phyloP scores from a whole-genome alignment of 805 yeast genomes.

The Sugiyamaella americana region DNA sequence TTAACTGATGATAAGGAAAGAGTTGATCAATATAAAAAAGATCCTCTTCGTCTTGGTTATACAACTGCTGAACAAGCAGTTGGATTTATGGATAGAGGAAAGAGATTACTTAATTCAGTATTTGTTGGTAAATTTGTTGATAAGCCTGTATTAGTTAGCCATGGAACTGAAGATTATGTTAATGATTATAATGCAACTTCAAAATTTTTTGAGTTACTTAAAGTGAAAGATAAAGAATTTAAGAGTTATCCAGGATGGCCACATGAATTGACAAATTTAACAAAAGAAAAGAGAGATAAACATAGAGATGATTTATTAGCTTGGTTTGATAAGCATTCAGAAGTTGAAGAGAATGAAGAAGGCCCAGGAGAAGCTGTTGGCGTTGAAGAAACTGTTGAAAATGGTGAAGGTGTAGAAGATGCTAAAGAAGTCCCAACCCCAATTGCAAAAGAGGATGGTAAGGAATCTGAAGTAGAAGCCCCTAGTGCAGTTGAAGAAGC shows the following conservation, averaged over 20 bases:
- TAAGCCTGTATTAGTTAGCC: constrained; percentile 31
- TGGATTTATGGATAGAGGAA: constrained; percentile 34
- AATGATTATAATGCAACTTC: constrained; percentile 16
- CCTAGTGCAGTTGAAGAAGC: background rate
- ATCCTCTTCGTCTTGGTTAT: constrained; percentile 25
- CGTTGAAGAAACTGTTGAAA: constrained; percentile 3
- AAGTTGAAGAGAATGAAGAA: constrained; percentile 8
- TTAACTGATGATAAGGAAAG: constrained; percentile 27
- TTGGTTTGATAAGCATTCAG: constrained; percentile 20
- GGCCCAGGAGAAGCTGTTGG: background rate
- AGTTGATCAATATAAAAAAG: constrained; percentile 21
- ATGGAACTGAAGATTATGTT: constrained; percentile 28
- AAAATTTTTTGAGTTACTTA: constrained; percentile 20
- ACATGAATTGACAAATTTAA: constrained; percentile 20
- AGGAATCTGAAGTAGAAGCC: constrained; percentile 5
- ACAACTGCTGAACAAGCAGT: constrained; percentile 29
- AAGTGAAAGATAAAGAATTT: constrained; percentile 21
- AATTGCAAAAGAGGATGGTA: too few species aligned
- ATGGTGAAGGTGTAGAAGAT: constrained; percentile 4
- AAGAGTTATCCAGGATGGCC: constrained; percentile 19
- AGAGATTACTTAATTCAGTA: constrained; percentile 26
- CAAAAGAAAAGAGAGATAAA: constrained; percentile 11
- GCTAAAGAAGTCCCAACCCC: constrained; percentile 4
- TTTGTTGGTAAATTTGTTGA: constrained; percentile 28
- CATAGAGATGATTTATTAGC: constrained; percentile 14